Conservation (phyloP, 1,284 basidiomycete genomes). For the Pterulicium gracile region DNA sequence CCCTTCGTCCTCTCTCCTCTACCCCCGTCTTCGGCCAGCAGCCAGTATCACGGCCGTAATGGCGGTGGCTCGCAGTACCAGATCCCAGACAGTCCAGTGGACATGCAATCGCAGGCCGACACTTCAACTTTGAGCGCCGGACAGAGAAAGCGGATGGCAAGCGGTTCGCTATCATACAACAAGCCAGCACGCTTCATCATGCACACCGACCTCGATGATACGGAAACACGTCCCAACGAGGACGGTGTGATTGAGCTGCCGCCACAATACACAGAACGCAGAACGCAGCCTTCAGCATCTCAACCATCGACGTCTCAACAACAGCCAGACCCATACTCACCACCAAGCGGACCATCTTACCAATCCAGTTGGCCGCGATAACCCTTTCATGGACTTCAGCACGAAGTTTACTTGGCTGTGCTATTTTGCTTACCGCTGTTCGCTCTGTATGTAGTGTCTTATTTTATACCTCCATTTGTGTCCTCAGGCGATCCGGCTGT, state of each 20-base stretch:
- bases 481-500: too few relatives aligned
- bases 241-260: slow-evolving; percentile 62
- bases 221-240: slow-evolving; percentile 28
- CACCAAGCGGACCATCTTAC: not conserved
- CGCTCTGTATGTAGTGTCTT: not conserved
- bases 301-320: slow-evolving; percentile 9
- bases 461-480: not conserved
- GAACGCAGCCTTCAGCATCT: slow-evolving; percentile 15
- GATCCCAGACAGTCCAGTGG: not conserved
- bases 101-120: slow-evolving; percentile 5
- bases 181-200: slow-evolving; percentile 39
- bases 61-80: not conserved
- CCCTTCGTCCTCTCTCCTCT: not conserved
- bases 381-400: too few relatives aligned
- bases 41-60: too few relatives aligned
- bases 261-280: slow-evolving; percentile 56
- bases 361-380: not conserved
- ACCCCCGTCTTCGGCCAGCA: not conserved
- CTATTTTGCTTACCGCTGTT: not conserved
- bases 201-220: slow-evolving; percentile 61
- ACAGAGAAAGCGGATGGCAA: slow-evolving; percentile 32
- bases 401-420: not conserved
- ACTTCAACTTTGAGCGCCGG: slow-evolving; percentile 23
- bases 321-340: slow-evolving; percentile 9
- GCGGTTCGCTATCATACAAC: slow-evolving; percentile 14